These are phyloP conservation scores for Fusarium tuaranense DNA, from an alignment of 2,329 filamentous ascomycete genomes.

Conservation along the genomic window DNA sequence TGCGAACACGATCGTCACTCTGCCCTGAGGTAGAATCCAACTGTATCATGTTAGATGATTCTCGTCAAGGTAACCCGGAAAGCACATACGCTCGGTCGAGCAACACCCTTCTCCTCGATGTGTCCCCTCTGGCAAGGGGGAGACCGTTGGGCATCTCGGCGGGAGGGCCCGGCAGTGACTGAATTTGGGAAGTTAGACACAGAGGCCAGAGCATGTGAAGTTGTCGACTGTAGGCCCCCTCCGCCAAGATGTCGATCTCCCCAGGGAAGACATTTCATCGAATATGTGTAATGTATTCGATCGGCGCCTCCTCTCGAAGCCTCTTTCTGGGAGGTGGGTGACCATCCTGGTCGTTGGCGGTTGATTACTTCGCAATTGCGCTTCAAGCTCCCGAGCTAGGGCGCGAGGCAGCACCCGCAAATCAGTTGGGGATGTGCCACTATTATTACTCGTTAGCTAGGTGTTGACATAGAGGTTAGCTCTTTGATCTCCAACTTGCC, in stretches of 20 bases:
- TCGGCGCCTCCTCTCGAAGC: neutral
- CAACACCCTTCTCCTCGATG: neutral
- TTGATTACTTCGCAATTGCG: neutral
- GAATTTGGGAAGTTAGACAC: neutral
- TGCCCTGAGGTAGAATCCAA: neutral
- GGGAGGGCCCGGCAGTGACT: neutral
- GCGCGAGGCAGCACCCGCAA: neutral
- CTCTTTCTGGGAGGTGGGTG: neutral
- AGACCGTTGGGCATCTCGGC: neutral
- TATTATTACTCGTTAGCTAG: neutral
- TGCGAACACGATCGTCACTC: neutral
- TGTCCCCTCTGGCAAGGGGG: neutral
- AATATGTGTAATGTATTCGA: neutral
- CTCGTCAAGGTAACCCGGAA: neutral
- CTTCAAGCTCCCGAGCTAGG: neutral
- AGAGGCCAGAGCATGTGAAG: neutral
- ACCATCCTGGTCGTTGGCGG: neutral
- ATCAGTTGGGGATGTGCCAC: neutral
- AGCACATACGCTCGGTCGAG: neutral
- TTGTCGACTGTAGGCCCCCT: neutral
- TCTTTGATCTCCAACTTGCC: neutral
- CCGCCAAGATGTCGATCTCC: neutral
- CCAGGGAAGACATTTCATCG: neutral
- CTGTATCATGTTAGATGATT: neutral
- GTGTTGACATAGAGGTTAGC: neutral